A percentile compares a stretch with the other conserved stretches of the same genome.
These are phyloP conservation scores for Hypoxylon sp. DNA, from an alignment of 2,329 filamentous ascomycete species.

Conservation along the genomic window DNA sequence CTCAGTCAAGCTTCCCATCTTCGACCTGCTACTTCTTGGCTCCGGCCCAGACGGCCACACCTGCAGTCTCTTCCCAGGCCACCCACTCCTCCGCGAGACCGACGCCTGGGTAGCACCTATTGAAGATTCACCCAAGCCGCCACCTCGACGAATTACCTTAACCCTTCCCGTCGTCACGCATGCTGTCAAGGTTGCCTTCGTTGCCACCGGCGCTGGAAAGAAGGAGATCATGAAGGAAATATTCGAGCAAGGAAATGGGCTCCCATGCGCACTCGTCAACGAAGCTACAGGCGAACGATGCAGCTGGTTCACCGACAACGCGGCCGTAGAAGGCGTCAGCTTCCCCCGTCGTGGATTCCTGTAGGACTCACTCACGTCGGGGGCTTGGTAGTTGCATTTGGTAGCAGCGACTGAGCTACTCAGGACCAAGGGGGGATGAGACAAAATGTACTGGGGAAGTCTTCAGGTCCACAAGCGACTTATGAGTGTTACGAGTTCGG, in stretches of 20 bases:
- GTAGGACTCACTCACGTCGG: constrained; percentile 49
- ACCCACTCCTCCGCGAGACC: constrained; percentile 86
- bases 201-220: constrained; percentile 91
- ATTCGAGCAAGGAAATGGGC: constrained; percentile 83
- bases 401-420: not conserved
- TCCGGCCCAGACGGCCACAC: constrained; percentile 98
- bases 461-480: constrained; percentile 22
- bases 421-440: not conserved
- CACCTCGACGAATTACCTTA: constrained; percentile 89
- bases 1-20: constrained; percentile 93
- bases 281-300: constrained; percentile 85
- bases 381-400: not conserved
- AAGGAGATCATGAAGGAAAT: constrained; percentile 93
- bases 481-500: constrained; percentile 27
- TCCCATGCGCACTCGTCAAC: constrained; percentile 93
- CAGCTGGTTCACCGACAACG: constrained; percentile 93
- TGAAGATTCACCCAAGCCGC: constrained; percentile 94
- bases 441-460: constrained; percentile 17
- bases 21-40: constrained; percentile 93
- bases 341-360: constrained; percentile 82
- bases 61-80: constrained; percentile 94
- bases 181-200: constrained; percentile 87
- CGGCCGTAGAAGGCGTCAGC: constrained; percentile 86
- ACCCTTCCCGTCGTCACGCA: constrained; percentile 92
- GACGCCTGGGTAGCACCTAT: constrained; percentile 94